These are phyloP conservation scores for Ceratocystis colombiana DNA, from an alignment of 2,329 filamentous ascomycete genomes.

Conservation along the genomic window DNA sequence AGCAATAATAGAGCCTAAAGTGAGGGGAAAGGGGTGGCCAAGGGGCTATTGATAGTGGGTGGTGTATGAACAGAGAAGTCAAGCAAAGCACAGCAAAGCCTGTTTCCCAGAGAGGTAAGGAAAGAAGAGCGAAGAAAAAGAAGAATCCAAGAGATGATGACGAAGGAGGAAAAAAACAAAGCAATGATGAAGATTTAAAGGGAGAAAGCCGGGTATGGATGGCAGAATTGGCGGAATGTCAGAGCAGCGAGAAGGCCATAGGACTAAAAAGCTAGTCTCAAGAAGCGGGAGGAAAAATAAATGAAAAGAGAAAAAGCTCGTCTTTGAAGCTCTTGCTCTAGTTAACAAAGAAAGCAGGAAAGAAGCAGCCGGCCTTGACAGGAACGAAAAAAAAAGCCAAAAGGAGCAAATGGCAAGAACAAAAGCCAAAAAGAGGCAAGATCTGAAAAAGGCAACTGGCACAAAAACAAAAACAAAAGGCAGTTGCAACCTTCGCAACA, in stretches of 20 bases:
- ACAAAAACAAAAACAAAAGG: constrained; percentile 9
- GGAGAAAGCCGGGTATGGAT: neutral
- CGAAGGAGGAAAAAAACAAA: neutral
- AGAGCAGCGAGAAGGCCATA: neutral
- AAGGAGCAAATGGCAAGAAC: neutral
- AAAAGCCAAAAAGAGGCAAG: neutral
- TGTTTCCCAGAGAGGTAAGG: neutral
- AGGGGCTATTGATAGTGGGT: neutral
- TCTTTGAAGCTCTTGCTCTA: neutral
- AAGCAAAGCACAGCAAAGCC: constrained; percentile 2
- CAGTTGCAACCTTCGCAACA: constrained; percentile 5
- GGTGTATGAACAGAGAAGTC: neutral
- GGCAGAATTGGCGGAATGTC: neutral
- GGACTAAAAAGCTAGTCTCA: neutral
- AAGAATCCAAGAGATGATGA: too few relatives aligned
- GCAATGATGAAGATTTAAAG: constrained; percentile 5
- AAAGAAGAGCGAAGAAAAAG: neutral
- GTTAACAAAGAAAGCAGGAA: neutral
- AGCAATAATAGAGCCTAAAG: neutral
- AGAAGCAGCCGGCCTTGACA: constrained; percentile 1
- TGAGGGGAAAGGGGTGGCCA: neutral
- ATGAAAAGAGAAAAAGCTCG: neutral
- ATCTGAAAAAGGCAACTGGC: constrained; percentile 5
- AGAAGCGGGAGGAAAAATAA: neutral
- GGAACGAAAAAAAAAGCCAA: neutral